Evolutionary conservation across 306 rosid genomes (phyloP), one percentile per base, ranked within the genome.

Genomic region (Bauhinia variegata): DNA sequence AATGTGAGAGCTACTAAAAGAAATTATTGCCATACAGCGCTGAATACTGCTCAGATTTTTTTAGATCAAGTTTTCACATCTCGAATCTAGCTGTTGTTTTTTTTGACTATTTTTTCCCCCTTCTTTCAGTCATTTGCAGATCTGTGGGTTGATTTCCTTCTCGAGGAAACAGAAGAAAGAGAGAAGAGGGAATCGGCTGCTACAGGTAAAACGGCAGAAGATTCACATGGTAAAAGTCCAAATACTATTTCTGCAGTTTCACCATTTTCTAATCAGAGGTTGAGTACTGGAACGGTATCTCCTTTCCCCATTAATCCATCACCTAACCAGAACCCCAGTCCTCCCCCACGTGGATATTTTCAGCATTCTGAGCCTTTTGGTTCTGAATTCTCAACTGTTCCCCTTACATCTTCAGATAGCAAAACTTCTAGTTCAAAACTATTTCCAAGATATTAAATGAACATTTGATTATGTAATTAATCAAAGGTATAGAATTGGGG

Each of bases 71-170:
- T 11, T 63, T 60, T 38, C 48, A 15, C n/a, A 60, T 65, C 59
- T 17, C 19, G 52, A 47, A 54, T 53, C 18, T 30, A 37, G 32
- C 55, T 47, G 28, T 23, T 23, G 28, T 23, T 36, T 54, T 15
- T 15, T 70, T 56, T 37, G 49, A 42, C 41, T 67, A 32, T 54
- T 54, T 71, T 51, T 71, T 65, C 60, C 73, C 59, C 51, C 50
- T 66, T 11, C 66, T n/a, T 71, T 11, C 96, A 93, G 98, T 93
- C 98, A 72, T 93, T 93, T 72, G 93, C 98, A 81, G 98, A 93
- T 88, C 51, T 93, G 61, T 93, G 98, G 98, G 98, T 93, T 66
- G 98, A 89, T 85, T 93, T 89, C 73, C 98, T 93, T 71, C 97
- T 93, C 75, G 89, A 86, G 81, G 98, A 93, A 79, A 87, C 74